Evolutionary conservation across 306 rosid genomes (phyloP).

Genomic region (Vigna angularis): DNA sequence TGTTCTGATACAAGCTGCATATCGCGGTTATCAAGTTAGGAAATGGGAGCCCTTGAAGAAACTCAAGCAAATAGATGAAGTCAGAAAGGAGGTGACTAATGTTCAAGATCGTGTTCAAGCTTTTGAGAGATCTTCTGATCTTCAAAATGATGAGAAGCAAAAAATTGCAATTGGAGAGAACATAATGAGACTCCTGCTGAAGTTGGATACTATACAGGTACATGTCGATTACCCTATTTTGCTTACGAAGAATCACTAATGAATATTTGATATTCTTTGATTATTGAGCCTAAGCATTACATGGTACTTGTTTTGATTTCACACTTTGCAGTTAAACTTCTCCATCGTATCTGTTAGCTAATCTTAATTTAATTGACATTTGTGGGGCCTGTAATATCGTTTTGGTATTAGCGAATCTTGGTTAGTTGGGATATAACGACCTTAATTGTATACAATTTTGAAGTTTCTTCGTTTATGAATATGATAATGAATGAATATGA

Average conservation of each 20-base stretch:
- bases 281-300: not conserved
- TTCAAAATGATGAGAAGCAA: slow-evolving; percentile 56
- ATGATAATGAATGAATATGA: not conserved
- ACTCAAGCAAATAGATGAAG: slow-evolving; percentile 69
- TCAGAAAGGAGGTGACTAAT: slow-evolving; percentile 51
- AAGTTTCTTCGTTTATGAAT: not conserved
- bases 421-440: not conserved
- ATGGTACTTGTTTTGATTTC: not conserved
- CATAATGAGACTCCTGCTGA: slow-evolving; percentile 76
- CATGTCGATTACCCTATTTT: not conserved
- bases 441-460: not conserved
- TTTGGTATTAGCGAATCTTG: not conserved
- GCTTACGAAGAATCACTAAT: not conserved
- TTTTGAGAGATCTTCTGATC: slow-evolving; percentile 50
- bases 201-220: slow-evolving; percentile 87
- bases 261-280: not conserved
- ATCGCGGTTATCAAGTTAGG: slow-evolving; percentile 68
- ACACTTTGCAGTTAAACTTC: not conserved
- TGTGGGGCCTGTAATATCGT: not conserved
- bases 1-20: slow-evolving; percentile 69
- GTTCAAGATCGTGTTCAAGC: slow-evolving; percentile 51
- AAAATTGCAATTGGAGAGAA: slow-evolving; percentile 64
- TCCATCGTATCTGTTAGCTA: not conserved
- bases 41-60: slow-evolving; percentile 78
- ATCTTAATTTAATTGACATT: not conserved